A percentile compares a stretch with the other conserved stretches of the same genome.
Evolutionary conservation across 208 protist species (phyloP).

Genomic region (Trypanosomatidae sp.): DNA sequence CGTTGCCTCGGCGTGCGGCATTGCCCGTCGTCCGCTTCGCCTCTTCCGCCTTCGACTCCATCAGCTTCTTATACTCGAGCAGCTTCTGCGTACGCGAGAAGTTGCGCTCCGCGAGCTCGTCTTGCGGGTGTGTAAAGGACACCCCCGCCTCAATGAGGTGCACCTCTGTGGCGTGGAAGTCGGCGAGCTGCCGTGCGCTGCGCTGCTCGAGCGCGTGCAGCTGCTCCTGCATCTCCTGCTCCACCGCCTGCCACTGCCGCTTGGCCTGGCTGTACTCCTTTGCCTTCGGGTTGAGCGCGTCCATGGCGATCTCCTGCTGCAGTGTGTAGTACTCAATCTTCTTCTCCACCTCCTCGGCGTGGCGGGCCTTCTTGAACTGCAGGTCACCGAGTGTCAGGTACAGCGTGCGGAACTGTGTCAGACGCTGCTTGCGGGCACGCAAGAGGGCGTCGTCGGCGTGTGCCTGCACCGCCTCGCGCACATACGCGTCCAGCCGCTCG

Average conservation of each 20-base stretch:
- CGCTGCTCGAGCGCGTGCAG: conserved; percentile 32
- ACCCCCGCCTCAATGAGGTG: conserved; percentile 42
- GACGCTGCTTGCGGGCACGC: conserved; percentile 37
- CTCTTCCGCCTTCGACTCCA: conserved; percentile 9
- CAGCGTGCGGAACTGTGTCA: conserved; percentile 60
- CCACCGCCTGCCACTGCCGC: conserved; percentile 42
- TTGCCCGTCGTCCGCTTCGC: neutral
- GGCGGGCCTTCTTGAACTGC: conserved; percentile 76
- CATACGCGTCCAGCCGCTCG: conserved; percentile 16
- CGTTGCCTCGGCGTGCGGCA: neutral
- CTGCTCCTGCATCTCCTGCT: conserved; percentile 43
- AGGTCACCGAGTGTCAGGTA: conserved; percentile 82
- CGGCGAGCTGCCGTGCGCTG: conserved; percentile 27
- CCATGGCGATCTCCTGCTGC: conserved; percentile 81
- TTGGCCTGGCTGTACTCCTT: conserved; percentile 77
- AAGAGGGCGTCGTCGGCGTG: conserved; percentile 16
- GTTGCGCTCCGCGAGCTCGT: conserved; percentile 56
- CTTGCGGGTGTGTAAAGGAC: conserved; percentile 42
- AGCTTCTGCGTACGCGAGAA: conserved; percentile 46
- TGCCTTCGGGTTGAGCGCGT: conserved; percentile 77
- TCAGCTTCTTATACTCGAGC: conserved; percentile 65
- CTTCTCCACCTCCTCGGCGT: conserved; percentile 61
- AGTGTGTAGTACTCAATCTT: conserved; percentile 70
- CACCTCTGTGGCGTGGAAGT: conserved; percentile 59
- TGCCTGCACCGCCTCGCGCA: conserved; percentile 15